Percentiles rank a stretch among this genome's conserved stretches.
These are phyloP conservation scores for Mycena olivaceomarginata DNA, from an alignment of 768 basidiomycete species.

Conservation along the genomic window DNA sequence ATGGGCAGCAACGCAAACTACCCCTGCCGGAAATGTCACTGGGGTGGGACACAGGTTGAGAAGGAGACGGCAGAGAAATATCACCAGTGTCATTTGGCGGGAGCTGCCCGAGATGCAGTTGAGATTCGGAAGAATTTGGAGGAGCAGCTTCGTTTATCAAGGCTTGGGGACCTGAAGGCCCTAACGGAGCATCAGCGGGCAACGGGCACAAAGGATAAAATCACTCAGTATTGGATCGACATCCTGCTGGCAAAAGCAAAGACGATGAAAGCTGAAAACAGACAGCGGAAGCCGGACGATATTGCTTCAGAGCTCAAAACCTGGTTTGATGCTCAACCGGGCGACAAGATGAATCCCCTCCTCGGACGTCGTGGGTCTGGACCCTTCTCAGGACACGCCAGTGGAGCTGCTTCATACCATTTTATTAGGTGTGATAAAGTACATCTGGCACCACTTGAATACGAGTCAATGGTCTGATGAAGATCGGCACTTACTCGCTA, in stretches of 20 bases:
- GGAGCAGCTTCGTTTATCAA: conserved; percentile 9
- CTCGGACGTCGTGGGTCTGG: too few relatives aligned
- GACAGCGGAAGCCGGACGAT: not conserved
- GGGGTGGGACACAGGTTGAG: conserved; percentile 32
- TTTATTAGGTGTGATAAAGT: conserved; percentile 53
- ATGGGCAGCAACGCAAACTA: conserved; percentile 38
- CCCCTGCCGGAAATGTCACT: conserved; percentile 37
- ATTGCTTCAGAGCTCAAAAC: conserved; percentile 45
- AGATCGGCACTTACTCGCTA: conserved; percentile 47
- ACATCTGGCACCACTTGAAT: conserved; percentile 39
- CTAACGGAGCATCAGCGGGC: not conserved
- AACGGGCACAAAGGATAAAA: conserved; percentile 23
- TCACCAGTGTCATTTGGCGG: conserved; percentile 29
- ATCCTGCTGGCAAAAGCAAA: not conserved
- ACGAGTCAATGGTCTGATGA: conserved; percentile 45
- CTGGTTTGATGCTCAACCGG: not conserved
- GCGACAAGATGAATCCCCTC: too few relatives aligned
- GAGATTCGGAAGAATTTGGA: conserved; percentile 8
- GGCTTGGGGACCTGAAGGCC: not conserved
- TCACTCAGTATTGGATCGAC: conserved; percentile 35
- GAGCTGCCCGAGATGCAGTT: not conserved
- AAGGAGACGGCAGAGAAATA: conserved; percentile 30
- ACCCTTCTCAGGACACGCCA: too few relatives aligned
- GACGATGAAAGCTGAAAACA: not conserved
- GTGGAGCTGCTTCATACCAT: not conserved